Base-by-base conservation (phyloP, 345 rosid genomes). In the Sonneratia caseolaris region DNA sequence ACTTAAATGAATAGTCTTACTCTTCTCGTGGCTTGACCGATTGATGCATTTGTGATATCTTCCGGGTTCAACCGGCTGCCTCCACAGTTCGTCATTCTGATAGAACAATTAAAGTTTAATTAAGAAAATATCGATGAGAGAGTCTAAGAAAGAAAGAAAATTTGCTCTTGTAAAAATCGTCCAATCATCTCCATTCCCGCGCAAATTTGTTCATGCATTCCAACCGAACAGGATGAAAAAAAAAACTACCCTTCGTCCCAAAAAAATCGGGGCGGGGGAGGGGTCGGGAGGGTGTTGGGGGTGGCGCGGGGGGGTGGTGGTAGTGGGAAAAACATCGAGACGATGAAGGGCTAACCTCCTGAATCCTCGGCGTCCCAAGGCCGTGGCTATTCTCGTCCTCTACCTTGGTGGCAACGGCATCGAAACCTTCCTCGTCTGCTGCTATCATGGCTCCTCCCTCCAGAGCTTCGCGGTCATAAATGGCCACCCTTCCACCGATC, bases 81-180 rank as follows among this genome's bases (percentile, higher is more conserved):
- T 81, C 97, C 94, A 91, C 15, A 87, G 75, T 35, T 85, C 83
- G 45, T 78, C 78, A 37, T 43, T 73, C 93, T 91, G 79, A 64
- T 11, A 14, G 37, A 56, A 38, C 51, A 69, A 67, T 36, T 32
- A 10, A 18, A 53, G 27, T 1, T 4, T 2, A 3, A 62, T 11
- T 7, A 62, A 32, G 18, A 32, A 62, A 13, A 62, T 2, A 35
- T 12, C 1, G 18, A 42, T 5, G 45, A 42, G 45, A 42, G 45
- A 9, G 45, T 42, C 0, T 4, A 42, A 42, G 10, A 11, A 61
- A 61, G 3, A 49, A 14, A 14, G 56, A 49, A 49, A 49, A 49
- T 19, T 47, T 47, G 5, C 7, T 9, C 51, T 3, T 2, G 45
- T 42, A 47, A 47, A 38, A 70, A 70, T 12, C 64, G 24, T 19